phyloP scores from a whole-genome alignment of 805 yeast genomes.

The Metschnikowia anglica region DNA sequence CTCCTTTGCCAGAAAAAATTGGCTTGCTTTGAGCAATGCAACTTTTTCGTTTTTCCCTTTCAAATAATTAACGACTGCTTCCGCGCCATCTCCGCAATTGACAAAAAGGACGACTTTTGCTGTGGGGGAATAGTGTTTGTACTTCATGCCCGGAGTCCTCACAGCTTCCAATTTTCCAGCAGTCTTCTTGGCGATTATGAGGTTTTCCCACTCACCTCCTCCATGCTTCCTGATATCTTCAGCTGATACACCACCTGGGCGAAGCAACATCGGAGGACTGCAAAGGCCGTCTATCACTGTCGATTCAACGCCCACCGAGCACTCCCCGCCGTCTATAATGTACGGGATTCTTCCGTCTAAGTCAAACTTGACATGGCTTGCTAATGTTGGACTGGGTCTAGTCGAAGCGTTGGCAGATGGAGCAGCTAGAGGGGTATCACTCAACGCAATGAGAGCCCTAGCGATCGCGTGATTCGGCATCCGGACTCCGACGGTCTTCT shows the following conservation, averaged over 20 bases:
- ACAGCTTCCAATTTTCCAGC: slow-evolving; percentile 69
- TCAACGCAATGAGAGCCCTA: slow-evolving; percentile 77
- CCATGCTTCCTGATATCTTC: slow-evolving; percentile 70
- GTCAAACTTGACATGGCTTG: slow-evolving; percentile 82
- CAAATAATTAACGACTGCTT: slow-evolving; percentile 32
- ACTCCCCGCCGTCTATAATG: slow-evolving; percentile 88
- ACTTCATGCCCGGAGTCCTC: slow-evolving; percentile 97
- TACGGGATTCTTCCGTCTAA: slow-evolving; percentile 75
- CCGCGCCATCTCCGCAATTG: slow-evolving; percentile 46
- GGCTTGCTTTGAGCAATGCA: slow-evolving; percentile 51
- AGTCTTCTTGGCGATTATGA: slow-evolving; percentile 61
- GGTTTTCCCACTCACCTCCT: slow-evolving; percentile 64
- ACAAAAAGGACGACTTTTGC: slow-evolving; percentile 74
- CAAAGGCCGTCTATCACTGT: slow-evolving; percentile 92
- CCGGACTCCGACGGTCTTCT: slow-evolving; percentile 88
- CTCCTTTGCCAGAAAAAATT: slow-evolving; percentile 30
- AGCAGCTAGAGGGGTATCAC: slow-evolving; percentile 92
- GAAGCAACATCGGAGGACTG: slow-evolving; percentile 77
- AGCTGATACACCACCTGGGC: slow-evolving; percentile 92
- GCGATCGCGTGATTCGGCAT: slow-evolving; percentile 88
- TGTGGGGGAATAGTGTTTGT: slow-evolving; percentile 89
- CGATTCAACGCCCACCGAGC: slow-evolving; percentile 87
- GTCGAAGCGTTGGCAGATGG: slow-evolving; percentile 98
- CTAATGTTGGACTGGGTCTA: slow-evolving; percentile 88
- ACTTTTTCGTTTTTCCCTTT: slow-evolving; percentile 29